Base-by-base conservation (phyloP, 768 basidiomycete species). In the Russula earlei region DNA sequence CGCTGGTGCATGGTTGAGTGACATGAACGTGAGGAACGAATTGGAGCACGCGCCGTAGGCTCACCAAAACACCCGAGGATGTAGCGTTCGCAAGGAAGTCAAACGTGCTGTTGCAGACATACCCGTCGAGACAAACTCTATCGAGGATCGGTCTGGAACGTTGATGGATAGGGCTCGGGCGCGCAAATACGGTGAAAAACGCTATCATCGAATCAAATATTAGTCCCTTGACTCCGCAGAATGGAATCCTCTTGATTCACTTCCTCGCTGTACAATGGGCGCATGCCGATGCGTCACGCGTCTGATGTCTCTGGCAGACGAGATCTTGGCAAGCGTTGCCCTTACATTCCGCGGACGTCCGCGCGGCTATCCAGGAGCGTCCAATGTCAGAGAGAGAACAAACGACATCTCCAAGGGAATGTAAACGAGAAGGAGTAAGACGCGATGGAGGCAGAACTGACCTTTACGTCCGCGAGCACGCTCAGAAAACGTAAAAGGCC, bases 401-500 rank as follows among this genome's bases (percentile, higher is more conserved):
- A 24, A 53, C 45, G 17, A 48, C 34, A 34, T 31, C 50, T 42
- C 34, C 31, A 57, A 46, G 36, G 47, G 52, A 49, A 58, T 53
- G 47, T 17, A 19, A 25, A 50, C 34, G 48, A 34, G 22, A 38
- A 48, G 22, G 40, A 38, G 51, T 49, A 33, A 49, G 25, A 17
- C 15, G 5, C 31, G 24, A 11, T 34, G 33, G 27, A 27, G 14
- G 33, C 20, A 22, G 12, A 47, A 19, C 24, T 36, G 36, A 27
- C n/a, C 33, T 47, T 57, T 57, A 57, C 56, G 56, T 57, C 45
- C 22, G 50, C 14, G 24, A 47, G 45, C 38, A 24, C 37, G 20
- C 19, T 33, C 24, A 15, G 17, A 74, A n/a, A 59, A 68, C 67
- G 54, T 76, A 63, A 71, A 57, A 47, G 5, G 42, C 22, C 31